Conservation (phyloP, 2,329 filamentous ascomycete genomes). For the Raffaelea deltoideospora region DNA sequence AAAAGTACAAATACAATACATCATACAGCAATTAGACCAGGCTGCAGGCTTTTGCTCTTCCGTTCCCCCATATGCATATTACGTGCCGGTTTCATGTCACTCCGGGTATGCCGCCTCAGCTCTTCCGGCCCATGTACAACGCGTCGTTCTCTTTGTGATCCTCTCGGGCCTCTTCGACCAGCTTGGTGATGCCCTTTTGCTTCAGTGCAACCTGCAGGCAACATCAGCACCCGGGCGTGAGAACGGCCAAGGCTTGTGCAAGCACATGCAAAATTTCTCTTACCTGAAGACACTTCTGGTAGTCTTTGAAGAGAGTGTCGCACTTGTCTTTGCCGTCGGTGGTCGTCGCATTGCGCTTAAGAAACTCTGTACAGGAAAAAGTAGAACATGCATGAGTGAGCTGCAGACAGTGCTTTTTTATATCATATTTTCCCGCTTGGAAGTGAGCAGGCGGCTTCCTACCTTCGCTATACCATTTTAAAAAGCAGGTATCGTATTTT, state of each 20-base stretch:
- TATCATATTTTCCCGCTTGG: conserved; percentile 8
- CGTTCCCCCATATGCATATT: not conserved
- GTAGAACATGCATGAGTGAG: not conserved
- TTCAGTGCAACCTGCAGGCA: conserved; percentile 60
- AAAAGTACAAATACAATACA: no score
- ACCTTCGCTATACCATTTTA: conserved; percentile 99
- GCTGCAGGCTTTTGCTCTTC: no score
- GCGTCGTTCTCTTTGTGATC: conserved; percentile 80
- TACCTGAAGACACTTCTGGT: conserved; percentile 75
- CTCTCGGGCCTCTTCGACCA: conserved; percentile 80
- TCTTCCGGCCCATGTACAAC: conserved; percentile 33
- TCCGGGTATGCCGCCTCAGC: no score
- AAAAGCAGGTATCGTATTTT: conserved; percentile 90
- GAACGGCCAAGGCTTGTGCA: no score
- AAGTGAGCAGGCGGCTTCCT: conserved; percentile 9
- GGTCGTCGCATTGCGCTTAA: conserved; percentile 65
- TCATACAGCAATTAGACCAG: no score
- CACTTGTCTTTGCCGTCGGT: conserved; percentile 59
- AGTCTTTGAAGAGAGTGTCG: conserved; percentile 70
- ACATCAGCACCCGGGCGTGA: not conserved
- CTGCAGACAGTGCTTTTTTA: not conserved
- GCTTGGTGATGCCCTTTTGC: conserved; percentile 78
- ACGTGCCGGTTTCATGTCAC: not conserved
- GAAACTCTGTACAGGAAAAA: conserved; percentile 55
- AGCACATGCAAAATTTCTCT: conserved; percentile 19